Conservation (phyloP, 2,329 filamentous ascomycete genomes). For the Calonectria multiphialidica region DNA sequence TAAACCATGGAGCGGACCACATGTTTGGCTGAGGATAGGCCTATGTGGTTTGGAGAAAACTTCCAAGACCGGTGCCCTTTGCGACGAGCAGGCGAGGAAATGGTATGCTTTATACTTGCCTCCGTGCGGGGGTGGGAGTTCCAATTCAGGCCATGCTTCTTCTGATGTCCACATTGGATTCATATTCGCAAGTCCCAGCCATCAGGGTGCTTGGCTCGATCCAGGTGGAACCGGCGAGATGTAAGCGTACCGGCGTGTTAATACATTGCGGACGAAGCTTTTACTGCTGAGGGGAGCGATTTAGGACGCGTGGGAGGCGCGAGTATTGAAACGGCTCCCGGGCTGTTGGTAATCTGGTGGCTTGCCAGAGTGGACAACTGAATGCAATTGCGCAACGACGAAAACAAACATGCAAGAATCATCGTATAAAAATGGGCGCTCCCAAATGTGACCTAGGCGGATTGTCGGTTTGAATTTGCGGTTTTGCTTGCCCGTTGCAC, state of each 20-base stretch:
- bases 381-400: neutral
- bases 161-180: neutral
- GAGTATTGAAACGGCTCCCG: neutral
- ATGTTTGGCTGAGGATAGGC: neutral
- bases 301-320: neutral
- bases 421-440: neutral
- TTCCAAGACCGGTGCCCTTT: neutral
- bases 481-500: neutral
- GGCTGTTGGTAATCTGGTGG: too few species aligned
- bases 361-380: neutral
- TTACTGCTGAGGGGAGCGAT: too few species aligned
- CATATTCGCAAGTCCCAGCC: neutral
- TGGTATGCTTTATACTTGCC: conserved; percentile 7
- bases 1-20: neutral
- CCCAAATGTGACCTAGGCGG: too few species aligned
- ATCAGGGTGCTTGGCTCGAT: conserved; percentile 6
- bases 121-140: neutral
- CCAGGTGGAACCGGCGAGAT: neutral
- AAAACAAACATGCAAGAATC: neutral
- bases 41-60: too few species aligned
- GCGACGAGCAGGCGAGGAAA: neutral
- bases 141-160: neutral
- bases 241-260: neutral
- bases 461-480: neutral
- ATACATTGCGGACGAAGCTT: neutral